Base-by-base conservation (phyloP, 78 protist species). In the Protostelium mycophagum region DNA sequence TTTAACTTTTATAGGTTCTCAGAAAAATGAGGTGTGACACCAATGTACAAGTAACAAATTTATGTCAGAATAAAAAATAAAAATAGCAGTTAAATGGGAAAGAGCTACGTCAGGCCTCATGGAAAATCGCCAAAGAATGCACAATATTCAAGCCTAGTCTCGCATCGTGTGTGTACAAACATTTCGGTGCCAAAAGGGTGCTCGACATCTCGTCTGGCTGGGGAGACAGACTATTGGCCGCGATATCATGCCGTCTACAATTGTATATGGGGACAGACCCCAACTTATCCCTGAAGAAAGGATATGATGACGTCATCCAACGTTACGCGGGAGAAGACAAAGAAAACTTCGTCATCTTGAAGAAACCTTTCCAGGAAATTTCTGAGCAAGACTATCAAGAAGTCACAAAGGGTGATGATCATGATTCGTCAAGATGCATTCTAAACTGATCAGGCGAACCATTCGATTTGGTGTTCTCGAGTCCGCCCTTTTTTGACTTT, bases 401-500 rank as follows among this genome's bases (percentile, higher is more conserved):
- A 51, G 16, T 51, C 16, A 25, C 73, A 16, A 16, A 16, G 16
- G 73, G 73, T 51, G 73, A 51, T 16, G 73, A 25, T 5, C 31
- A 51, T 5, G 16, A 51, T 51, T 51, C 73, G 5, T 5, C 31
- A 16, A 51, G 73, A 51, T 51, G 92, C 88, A n/a, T 28, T 29
- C 38, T 90, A 28, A 38, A 87, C 0, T 85, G n/a, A n/a, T n/a
- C 5, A 34, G 83, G 86, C 83, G 63, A 86, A 86, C 34, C 37
- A 39, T 91, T 38, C 83, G 93, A 91, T 28, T 31, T 86, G 85
- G 89, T 86, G 28, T 91, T 91, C 93, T 86, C 93, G 28, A 51
- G 87, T 38, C 93, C 93, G 10, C 93, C 93, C 28, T 91, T 91
- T 39, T 91, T 91, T 36, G 88, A 85, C 35, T 86, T 86, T 16